phyloP scores from a whole-genome alignment of 2,329 filamentous ascomycete species.

The Monosporascus sp. region DNA sequence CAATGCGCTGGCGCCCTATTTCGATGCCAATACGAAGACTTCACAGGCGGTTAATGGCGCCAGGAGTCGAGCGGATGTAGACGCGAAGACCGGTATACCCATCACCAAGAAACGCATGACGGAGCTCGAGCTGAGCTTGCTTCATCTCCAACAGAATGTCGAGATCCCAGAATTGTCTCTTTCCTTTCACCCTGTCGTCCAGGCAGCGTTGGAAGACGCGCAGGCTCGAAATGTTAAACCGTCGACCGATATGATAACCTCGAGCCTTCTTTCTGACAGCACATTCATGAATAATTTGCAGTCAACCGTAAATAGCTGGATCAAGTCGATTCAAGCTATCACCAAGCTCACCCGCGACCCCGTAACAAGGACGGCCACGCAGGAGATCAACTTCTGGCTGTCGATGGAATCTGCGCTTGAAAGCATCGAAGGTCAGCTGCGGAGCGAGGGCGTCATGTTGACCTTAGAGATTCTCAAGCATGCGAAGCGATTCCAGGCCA shows the following conservation, averaged over 20 bases:
- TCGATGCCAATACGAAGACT: slow-evolving; percentile 89
- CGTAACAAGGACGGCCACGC: slow-evolving; percentile 70
- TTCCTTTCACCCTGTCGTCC: slow-evolving; percentile 82
- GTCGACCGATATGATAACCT: slow-evolving; percentile 71
- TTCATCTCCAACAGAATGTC: slow-evolving; percentile 93
- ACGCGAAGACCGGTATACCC: slow-evolving; percentile 89
- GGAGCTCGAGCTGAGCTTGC: slow-evolving; percentile 82
- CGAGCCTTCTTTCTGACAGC: slow-evolving; percentile 76
- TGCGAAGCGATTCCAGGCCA: slow-evolving; percentile 96
- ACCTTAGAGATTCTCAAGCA: slow-evolving; percentile 94
- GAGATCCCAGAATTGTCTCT: slow-evolving; percentile 92
- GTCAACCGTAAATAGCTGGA: slow-evolving; percentile 93
- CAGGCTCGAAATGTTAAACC: slow-evolving; percentile 60
- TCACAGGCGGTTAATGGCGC: slow-evolving; percentile 61
- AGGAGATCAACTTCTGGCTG: slow-evolving; percentile 99
- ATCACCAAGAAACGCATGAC: slow-evolving; percentile 97
- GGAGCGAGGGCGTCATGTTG: slow-evolving; percentile 80
- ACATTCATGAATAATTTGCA: slow-evolving; percentile 91
- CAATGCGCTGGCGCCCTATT: slow-evolving; percentile 88
- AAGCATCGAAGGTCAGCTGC: slow-evolving; percentile 82
- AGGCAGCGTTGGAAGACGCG: slow-evolving; percentile 76
- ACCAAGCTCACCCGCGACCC: slow-evolving; percentile 91
- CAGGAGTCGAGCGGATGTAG: slow-evolving; percentile 74
- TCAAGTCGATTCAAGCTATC: slow-evolving; percentile 95
- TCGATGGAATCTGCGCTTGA: slow-evolving; percentile 94